These are phyloP conservation scores for Scedosporium boydii DNA, from an alignment of 2,329 filamentous ascomycete genomes.

Conservation along the genomic window DNA sequence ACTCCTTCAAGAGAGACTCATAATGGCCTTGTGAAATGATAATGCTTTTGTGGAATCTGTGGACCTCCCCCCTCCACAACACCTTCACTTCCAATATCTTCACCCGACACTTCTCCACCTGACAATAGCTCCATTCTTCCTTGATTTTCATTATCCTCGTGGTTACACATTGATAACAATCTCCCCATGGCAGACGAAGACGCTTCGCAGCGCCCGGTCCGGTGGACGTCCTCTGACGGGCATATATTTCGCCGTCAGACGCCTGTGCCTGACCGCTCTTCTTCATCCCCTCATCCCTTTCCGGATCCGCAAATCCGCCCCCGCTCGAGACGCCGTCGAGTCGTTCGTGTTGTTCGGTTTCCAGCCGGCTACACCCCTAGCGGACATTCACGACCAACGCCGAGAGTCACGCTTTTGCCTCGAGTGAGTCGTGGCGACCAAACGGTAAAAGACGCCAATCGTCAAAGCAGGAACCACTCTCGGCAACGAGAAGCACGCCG, in stretches of 20 bases:
- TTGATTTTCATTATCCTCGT: background rate
- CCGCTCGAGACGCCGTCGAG: background rate
- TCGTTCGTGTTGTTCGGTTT: background rate
- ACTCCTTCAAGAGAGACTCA: background rate
- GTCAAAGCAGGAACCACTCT: background rate
- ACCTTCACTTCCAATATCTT: background rate
- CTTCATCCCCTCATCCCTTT: background rate
- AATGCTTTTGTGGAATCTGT: background rate
- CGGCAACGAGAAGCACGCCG: background rate
- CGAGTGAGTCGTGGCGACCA: background rate
- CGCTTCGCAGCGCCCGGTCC: background rate
- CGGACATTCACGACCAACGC: background rate
- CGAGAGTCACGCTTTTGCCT: background rate
- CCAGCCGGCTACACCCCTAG: background rate
- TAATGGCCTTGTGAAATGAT: background rate
- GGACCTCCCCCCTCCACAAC: background rate
- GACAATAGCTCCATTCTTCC: background rate
- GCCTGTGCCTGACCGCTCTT: background rate
- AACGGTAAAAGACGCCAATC: background rate
- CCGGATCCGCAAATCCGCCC: background rate
- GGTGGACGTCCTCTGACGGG: background rate
- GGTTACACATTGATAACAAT: background rate
- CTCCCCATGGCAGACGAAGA: background rate
- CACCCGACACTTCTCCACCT: background rate
- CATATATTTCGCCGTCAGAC: background rate